Evolutionary conservation across 2,329 filamentous ascomycete genomes (phyloP).

Genomic region (Verticillium nonalfalfae): DNA sequence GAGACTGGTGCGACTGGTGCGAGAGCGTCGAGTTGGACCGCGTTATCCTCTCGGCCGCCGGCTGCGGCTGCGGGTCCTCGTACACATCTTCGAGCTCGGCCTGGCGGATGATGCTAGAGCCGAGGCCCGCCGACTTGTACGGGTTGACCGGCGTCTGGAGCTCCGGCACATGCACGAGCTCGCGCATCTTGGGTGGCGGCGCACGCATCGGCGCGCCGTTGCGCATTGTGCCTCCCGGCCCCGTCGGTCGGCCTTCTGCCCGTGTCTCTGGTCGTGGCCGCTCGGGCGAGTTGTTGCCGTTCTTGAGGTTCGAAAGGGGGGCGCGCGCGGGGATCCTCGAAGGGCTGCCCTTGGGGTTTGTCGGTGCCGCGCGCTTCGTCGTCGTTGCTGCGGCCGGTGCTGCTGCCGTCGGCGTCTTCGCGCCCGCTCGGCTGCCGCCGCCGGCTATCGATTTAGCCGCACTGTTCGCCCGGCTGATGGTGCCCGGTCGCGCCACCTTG

Average conservation of each 20-base stretch:
- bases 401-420: constrained; percentile 53
- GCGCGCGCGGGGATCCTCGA: constrained; percentile 64
- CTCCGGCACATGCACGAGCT: constrained; percentile 51
- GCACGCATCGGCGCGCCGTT: constrained; percentile 54
- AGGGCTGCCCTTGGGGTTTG: constrained; percentile 42
- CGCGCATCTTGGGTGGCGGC: constrained; percentile 89
- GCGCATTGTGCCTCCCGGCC: constrained; percentile 35
- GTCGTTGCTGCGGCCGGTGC: constrained; percentile 13
- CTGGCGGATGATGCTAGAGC: constrained; percentile 50
- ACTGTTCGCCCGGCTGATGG: constrained; percentile 29
- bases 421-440: constrained; percentile 11
- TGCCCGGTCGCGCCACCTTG: constrained; percentile 27
- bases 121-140: constrained; percentile 41
- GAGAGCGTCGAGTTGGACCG: constrained; percentile 31
- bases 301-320: constrained; percentile 61
- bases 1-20: constrained; percentile 20
- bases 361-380: constrained; percentile 20
- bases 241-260: constrained; percentile 18
- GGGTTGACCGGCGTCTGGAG: constrained; percentile 43
- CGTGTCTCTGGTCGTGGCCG: constrained; percentile 43
- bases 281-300: constrained; percentile 77
- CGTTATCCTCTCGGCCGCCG: constrained; percentile 19
- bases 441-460: constrained; percentile 13
- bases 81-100: constrained; percentile 80
- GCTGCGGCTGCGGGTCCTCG: constrained; percentile 48